Evolutionary conservation across 257 asterid species (phyloP), one percentile per base, ranked within the genome.

Genomic region (Catharanthus roseus): DNA sequence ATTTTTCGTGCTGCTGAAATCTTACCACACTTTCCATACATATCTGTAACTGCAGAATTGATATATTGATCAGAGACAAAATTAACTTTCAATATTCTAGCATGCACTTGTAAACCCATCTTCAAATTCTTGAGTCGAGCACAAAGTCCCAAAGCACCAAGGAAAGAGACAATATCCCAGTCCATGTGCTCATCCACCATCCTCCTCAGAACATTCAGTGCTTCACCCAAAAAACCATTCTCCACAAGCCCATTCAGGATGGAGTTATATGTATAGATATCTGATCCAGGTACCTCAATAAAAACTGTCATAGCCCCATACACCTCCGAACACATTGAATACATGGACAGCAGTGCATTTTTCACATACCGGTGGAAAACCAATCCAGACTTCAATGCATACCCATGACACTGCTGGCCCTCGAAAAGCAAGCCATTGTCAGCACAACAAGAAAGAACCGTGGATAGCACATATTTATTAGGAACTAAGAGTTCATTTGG

Each of bases 21-120:
- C 36, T 86, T 88, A 36, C 95, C 88, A 69, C 95, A 90, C 83
- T 93, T 89, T 33, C 97, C 96, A 39, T 93, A 91, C 90, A 88
- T 89, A 77, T 90, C 98, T 34, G 90, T 72, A 4, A 84, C 71
- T 29, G 95, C 83, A 38, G 92, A 86, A 28, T 86, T 86, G 16
- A 91, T 74, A 70, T 81, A 89, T 62, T 82, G 45, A 86, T 93
- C 88, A 64, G 67, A 57, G 74, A 72, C 79, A 65, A 82, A 72
- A 65, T 88, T 86, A 34, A 47, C 72, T 83, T 82, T 90, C 75
- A 86, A 33, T 70, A 84, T 47, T 67, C 80, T 82, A 60, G 78
- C 68, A 55, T 89, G 96, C 64, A 88, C 83, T 74, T 87, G 96
- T 65, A 75, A 70, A 45, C 97, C 97, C 79, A 89, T 81, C 67